A percentile compares a stretch with the other conserved stretches of the same genome.
These are phyloP conservation scores for Rhizophora mangle DNA, from an alignment of 345 rosid genomes.

Conservation along the genomic window DNA sequence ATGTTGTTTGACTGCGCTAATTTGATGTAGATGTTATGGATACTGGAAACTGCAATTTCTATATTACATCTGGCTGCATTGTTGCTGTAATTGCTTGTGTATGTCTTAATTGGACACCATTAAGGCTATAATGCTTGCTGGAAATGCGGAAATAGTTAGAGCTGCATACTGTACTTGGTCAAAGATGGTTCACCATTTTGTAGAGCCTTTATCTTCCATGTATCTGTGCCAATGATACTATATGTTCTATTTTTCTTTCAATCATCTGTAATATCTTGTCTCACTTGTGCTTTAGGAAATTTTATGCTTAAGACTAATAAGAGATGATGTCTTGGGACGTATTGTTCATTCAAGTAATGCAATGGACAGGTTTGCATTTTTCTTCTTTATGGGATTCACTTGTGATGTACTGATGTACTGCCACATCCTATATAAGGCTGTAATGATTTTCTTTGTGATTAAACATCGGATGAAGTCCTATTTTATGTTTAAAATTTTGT, in stretches of 20 bases:
- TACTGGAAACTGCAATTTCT: neutral
- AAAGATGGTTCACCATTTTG: neutral
- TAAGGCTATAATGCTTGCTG: neutral
- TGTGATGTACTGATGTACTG: neutral
- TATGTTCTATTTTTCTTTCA: neutral
- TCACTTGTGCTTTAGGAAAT: neutral
- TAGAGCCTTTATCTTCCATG: neutral
- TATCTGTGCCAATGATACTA: neutral
- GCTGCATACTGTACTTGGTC: too few species aligned
- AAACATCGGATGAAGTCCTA: neutral
- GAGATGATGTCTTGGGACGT: neutral
- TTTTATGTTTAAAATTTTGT: too few species aligned
- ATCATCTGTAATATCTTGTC: neutral
- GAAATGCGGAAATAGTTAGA: neutral
- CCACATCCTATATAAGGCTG: neutral
- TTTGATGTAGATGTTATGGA: conserved; percentile 4
- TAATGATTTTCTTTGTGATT: neutral
- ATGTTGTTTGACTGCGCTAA: neutral
- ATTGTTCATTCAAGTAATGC: neutral
- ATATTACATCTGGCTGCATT: neutral
- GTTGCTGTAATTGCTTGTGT: neutral
- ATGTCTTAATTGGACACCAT: too few species aligned
- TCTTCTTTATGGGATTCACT: too few species aligned
- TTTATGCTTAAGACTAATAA: neutral
- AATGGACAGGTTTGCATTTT: neutral